Percentiles rank a stretch among this genome's conserved stretches.
Conservation (phyloP, 495 filamentous ascomycete genomes). For the Neurospora sp. region DNA sequence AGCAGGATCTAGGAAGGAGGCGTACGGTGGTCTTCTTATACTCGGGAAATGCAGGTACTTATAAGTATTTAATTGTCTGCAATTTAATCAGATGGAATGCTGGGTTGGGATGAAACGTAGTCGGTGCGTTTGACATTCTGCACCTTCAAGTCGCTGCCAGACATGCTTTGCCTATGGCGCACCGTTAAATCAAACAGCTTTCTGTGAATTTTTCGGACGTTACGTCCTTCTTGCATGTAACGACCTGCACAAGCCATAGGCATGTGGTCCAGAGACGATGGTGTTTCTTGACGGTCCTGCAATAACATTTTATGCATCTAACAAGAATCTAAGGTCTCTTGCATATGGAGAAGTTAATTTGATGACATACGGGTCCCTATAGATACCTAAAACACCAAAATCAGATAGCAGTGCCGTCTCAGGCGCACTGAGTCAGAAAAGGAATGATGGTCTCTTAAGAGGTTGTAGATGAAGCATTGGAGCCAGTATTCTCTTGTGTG, state of each 20-base stretch:
- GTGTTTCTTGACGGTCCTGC: background rate
- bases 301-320: background rate
- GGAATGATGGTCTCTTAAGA: background rate
- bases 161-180: background rate
- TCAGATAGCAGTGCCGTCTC: background rate
- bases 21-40: background rate
- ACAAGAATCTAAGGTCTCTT: background rate
- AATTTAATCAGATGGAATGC: background rate
- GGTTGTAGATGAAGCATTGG: background rate
- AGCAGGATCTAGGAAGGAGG: background rate
- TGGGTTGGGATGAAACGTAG: background rate
- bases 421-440: background rate
- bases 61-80: background rate
- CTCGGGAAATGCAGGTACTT: background rate
- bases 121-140: background rate
- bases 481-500: background rate
- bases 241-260: background rate
- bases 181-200: background rate
- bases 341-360: background rate
- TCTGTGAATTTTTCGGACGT: background rate
- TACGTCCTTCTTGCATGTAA: background rate
- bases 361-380: background rate
- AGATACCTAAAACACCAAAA: background rate
- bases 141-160: background rate
- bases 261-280: background rate